Conservation (phyloP, 306 rosid genomes). For the Spatholobus suberectus region DNA sequence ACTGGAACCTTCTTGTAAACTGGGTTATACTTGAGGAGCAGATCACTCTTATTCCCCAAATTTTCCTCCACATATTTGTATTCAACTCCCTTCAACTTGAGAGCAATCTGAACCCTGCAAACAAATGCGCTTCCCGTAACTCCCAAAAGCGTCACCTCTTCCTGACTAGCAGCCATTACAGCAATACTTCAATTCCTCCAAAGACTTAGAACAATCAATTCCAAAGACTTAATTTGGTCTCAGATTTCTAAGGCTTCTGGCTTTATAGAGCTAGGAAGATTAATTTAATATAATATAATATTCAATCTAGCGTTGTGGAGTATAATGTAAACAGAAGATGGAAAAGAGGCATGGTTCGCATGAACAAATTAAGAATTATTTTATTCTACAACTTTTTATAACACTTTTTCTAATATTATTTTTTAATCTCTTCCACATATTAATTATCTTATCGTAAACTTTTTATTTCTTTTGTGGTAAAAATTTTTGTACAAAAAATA, state of each 20-base stretch:
- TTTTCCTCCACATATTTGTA: conserved; percentile 53
- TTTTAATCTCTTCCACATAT: too few relatives aligned
- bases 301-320: background rate
- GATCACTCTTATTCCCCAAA: conserved; percentile 46
- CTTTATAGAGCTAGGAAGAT: background rate
- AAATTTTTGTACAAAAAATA: too few relatives aligned
- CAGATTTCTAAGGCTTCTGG: background rate
- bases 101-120: conserved; percentile 54
- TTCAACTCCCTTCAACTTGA: conserved; percentile 61
- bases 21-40: conserved; percentile 64
- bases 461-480: too few relatives aligned
- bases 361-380: too few relatives aligned
- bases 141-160: conserved; percentile 52
- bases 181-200: background rate
- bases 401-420: too few relatives aligned
- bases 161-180: conserved; percentile 30
- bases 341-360: too few relatives aligned
- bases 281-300: background rate
- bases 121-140: conserved; percentile 52
- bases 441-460: too few relatives aligned
- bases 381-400: too few relatives aligned
- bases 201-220: background rate
- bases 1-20: conserved; percentile 63
- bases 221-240: background rate
- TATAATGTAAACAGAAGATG: too few relatives aligned